phyloP scores from a whole-genome alignment of 129 eudicot species.

The Lactuca saligna region DNA sequence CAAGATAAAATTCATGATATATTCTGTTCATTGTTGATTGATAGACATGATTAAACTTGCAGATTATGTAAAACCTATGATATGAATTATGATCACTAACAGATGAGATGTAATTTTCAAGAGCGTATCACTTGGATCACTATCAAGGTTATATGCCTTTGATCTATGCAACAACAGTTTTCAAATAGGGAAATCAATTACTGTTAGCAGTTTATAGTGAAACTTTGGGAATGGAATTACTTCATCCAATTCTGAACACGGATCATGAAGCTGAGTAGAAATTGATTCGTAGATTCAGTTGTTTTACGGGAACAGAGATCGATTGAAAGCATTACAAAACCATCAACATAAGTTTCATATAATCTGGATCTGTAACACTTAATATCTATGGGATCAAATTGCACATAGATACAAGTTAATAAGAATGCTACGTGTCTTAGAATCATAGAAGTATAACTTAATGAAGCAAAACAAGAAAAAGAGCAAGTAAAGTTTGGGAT shows the following conservation, averaged over 20 bases:
- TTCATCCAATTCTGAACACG: background rate
- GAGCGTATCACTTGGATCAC: background rate
- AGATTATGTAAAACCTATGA: conserved; percentile 1
- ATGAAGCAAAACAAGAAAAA: conserved; percentile 12
- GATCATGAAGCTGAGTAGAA: conserved; percentile 2
- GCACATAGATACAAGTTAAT: background rate
- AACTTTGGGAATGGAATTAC: background rate
- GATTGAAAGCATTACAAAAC: background rate
- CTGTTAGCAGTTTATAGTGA: background rate
- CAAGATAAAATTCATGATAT: background rate
- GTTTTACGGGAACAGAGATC: background rate
- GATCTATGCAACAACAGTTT: conserved; percentile 2
- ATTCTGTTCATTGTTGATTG: background rate
- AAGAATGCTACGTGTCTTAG: background rate
- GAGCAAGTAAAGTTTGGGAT: background rate
- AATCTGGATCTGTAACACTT: conserved; percentile 9
- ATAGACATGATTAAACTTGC: background rate
- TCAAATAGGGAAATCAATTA: conserved; percentile 14
- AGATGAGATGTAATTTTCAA: background rate
- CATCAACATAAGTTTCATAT: background rate
- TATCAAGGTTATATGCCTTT: background rate
- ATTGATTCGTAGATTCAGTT: background rate
- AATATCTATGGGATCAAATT: conserved; percentile 4
- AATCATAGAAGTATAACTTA: background rate
- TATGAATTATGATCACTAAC: conserved; percentile 1